Evolutionary conservation across 164 flowering plant species (phyloP).

Genomic region (Aristolochia californica): DNA sequence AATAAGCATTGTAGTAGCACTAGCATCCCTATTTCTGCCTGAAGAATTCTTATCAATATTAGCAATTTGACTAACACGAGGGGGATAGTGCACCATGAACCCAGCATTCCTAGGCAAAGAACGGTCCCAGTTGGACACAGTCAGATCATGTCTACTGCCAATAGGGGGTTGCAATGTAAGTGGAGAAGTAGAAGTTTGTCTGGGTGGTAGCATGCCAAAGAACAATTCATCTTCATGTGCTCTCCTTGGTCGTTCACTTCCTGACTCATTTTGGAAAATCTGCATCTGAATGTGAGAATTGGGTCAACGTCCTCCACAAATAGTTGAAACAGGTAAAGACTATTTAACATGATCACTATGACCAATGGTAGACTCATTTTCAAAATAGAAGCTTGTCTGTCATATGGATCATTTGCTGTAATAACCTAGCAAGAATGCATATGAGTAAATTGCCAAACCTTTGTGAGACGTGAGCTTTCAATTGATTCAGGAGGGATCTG

Average conservation of each 20-base stretch:
- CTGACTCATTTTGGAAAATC: conserved; percentile 46
- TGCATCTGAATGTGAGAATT: conserved; percentile 14
- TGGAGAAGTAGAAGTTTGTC: conserved; percentile 34
- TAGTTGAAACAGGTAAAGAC: neutral
- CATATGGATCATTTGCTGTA: neutral
- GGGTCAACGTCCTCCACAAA: neutral
- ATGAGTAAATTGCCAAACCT: conserved; percentile 28
- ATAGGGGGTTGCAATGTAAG: conserved; percentile 31
- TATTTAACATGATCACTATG: neutral
- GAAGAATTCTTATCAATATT: conserved; percentile 38
- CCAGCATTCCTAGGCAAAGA: conserved; percentile 28
- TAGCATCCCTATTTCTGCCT: conserved; percentile 39
- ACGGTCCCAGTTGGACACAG: conserved; percentile 48
- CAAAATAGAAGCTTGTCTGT: neutral
- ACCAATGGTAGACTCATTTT: neutral
- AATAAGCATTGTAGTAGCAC: conserved; percentile 42
- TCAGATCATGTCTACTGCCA: conserved; percentile 33
- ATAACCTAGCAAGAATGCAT: neutral
- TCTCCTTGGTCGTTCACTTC: conserved; percentile 46
- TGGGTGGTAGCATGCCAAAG: conserved; percentile 34
- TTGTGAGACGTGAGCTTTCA: conserved; percentile 54
- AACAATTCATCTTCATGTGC: conserved; percentile 41
- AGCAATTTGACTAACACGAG: conserved; percentile 35
- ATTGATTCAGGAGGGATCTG: conserved; percentile 37
- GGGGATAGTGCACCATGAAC: conserved; percentile 29